Conservation (phyloP, 1,284 basidiomycete species). For the Ceratobasidium sp. region DNA sequence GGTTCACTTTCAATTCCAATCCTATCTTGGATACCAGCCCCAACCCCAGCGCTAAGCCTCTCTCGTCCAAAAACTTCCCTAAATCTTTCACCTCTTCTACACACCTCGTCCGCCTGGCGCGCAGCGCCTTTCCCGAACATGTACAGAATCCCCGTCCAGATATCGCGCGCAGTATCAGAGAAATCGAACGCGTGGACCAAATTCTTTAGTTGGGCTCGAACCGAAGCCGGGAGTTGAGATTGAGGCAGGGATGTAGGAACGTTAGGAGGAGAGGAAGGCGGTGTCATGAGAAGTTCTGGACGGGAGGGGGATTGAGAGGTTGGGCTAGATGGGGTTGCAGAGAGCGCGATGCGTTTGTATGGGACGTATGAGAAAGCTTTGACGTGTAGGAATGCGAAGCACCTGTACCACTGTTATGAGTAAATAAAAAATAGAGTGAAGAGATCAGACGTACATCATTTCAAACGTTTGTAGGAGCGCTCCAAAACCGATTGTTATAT, state of each 20-base stretch:
- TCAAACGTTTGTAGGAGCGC: conserved; percentile 78
- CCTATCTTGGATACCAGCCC: not conserved
- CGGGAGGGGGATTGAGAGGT: not conserved
- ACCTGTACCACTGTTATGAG: conserved; percentile 53
- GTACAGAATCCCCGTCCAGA: conserved; percentile 10
- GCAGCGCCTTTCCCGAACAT: conserved; percentile 10
- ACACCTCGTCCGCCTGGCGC: conserved; percentile 10
- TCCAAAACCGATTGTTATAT: conserved; percentile 77
- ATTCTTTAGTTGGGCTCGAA: not conserved
- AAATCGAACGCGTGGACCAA: conserved; percentile 25
- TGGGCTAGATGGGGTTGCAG: not conserved
- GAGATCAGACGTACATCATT: conserved; percentile 68
- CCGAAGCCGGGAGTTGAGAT: not conserved
- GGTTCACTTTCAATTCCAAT: not conserved
- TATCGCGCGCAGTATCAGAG: conserved; percentile 27
- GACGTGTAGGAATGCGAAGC: conserved; percentile 78
- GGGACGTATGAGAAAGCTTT: conserved; percentile 77
- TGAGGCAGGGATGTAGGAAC: too few species aligned
- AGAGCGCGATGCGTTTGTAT: conserved; percentile 55
- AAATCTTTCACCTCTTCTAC: conserved; percentile 4
- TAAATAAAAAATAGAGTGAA: not conserved
- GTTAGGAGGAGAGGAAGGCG: too few species aligned
- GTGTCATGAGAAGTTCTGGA: too few species aligned
- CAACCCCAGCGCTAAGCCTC: not conserved
- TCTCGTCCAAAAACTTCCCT: conserved; percentile 27